Percentiles rank a stretch among this genome's conserved stretches.
Conservation (phyloP, 2,329 filamentous ascomycete species). For the Colletotrichum neosansevieriae region DNA sequence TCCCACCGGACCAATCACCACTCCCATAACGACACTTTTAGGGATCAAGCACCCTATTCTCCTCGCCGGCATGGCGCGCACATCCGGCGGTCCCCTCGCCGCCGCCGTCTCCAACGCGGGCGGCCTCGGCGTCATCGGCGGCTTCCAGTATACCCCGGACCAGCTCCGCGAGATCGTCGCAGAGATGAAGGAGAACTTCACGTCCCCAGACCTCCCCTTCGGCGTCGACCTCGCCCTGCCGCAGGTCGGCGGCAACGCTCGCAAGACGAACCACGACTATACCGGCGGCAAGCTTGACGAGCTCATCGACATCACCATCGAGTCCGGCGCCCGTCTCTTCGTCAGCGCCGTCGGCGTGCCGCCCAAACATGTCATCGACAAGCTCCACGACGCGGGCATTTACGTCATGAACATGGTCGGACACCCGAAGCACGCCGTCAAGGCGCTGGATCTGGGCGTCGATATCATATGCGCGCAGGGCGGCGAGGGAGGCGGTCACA, state of each 20-base stretch:
- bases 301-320: slow-evolving; percentile 87
- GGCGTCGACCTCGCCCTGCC: slow-evolving; percentile 93
- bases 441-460: slow-evolving; percentile 86
- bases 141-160: slow-evolving; percentile 77
- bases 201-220: slow-evolving; percentile 78
- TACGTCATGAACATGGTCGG: slow-evolving; percentile 98
- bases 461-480: slow-evolving; percentile 95
- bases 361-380: slow-evolving; percentile 77
- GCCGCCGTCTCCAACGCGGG: slow-evolving; percentile 91
- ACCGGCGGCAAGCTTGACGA: slow-evolving; percentile 90
- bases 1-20: slow-evolving; percentile 70
- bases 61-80: slow-evolving; percentile 93
- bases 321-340: slow-evolving; percentile 86
- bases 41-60: slow-evolving; percentile 90
- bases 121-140: slow-evolving; percentile 82
- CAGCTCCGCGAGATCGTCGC: slow-evolving; percentile 85
- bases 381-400: slow-evolving; percentile 83
- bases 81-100: slow-evolving; percentile 81
- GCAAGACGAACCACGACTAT: slow-evolving; percentile 96
- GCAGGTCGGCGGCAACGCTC: slow-evolving; percentile 84
- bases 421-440: slow-evolving; percentile 89
- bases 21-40: slow-evolving; percentile 82
- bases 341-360: slow-evolving; percentile 91
- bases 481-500: slow-evolving; percentile 93
- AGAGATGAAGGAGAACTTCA: slow-evolving; percentile 84